These are phyloP conservation scores for Ceratocystis albifundus DNA, from an alignment of 2,329 filamentous ascomycete species.

Conservation along the genomic window DNA sequence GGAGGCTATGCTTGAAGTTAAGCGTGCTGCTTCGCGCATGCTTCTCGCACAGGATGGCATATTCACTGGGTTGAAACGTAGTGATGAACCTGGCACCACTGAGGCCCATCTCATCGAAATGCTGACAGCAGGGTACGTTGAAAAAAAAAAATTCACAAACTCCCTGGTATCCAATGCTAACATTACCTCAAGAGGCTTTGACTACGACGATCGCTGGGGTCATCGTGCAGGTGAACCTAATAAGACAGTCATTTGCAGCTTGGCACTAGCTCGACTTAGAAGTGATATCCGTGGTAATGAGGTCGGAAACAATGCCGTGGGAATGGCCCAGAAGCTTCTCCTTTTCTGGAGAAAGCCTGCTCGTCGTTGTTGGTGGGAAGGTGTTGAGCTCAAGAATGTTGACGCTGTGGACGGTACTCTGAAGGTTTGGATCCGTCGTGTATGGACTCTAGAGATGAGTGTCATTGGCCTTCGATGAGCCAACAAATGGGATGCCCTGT, in stretches of 20 bases:
- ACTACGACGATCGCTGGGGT: slow-evolving; percentile 90
- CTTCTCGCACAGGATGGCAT: slow-evolving; percentile 84
- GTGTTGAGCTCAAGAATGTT: slow-evolving; percentile 78
- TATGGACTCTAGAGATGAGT: slow-evolving; percentile 98
- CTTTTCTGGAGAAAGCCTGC: slow-evolving; percentile 98
- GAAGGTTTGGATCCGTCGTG: slow-evolving; percentile 95
- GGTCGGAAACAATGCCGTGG: slow-evolving; percentile 66
- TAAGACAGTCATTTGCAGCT: slow-evolving; percentile 95
- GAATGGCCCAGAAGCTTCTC: slow-evolving; percentile 96
- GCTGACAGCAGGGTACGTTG: slow-evolving; percentile 88
- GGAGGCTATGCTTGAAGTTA: slow-evolving; percentile 88
- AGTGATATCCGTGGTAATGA: slow-evolving; percentile 81
- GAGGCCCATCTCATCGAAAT: slow-evolving; percentile 99
- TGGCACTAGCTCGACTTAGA: slow-evolving; percentile 81
- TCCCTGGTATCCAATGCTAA: slow-evolving; percentile 21
- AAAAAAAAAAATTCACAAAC: not conserved
- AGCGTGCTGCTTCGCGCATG: slow-evolving; percentile 79
- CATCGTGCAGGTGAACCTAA: slow-evolving; percentile 95
- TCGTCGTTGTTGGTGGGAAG: slow-evolving; percentile 97
- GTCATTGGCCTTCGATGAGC: slow-evolving; percentile 67
- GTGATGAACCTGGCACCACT: slow-evolving; percentile 89
- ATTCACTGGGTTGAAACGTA: slow-evolving; percentile 88
- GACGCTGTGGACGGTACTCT: slow-evolving; percentile 83
- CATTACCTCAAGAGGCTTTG: slow-evolving; percentile 61
- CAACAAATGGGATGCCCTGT: not conserved